Base-by-base conservation (phyloP, 345 rosid species). In the Ceriops decandra region DNA sequence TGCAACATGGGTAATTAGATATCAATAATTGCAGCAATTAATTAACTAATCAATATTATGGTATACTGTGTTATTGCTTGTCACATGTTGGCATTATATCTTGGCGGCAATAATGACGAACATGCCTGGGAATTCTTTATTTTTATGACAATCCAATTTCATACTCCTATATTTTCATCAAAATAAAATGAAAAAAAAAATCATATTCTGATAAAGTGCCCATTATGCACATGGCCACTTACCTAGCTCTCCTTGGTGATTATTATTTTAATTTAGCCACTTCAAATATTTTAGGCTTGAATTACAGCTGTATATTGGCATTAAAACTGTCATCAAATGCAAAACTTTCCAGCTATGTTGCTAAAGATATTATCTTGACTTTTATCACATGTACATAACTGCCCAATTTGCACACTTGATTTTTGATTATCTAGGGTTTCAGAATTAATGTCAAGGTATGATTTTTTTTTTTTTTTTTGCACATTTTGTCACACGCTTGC, bases 141-240 rank as follows among this genome's bases (percentile, higher is more conserved):
- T 27, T 10, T 42, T 42, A 42, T 42, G 49, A 15, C 49, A 28
- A 28, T 64, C 47, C 60, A 53, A 33, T 33, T 33, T 33, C 36
- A 33, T 7, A 33, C 36, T 33, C 36, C 7, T 9, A 33, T 33
- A 7, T 33, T 33, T 33, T 62, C 67, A 54, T 66, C 16, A 8
- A 65, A 36, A 42, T 20, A 7, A 1, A 6, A 19, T 2, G 1
- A 6, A 19, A 32, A 3, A 6, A 19, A 32, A 24, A 60, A 60
- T 42, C 36, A 33, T 33, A 1, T 33, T 33, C 36, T 33, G 36
- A 33, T 33, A 33, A 33, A 33, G 36, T 33, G 9, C 36, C 69
- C 49, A 71, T 75, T 33, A 57, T 65, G 61, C 83, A 79, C 64
- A 67, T 79, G 85, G 83, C 79, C 83, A 76, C 81, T 71, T 52